These are phyloP conservation scores for Rhizomucor pusillus DNA, from an alignment of 371 early-diverging fungal genomes.

Conservation along the genomic window DNA sequence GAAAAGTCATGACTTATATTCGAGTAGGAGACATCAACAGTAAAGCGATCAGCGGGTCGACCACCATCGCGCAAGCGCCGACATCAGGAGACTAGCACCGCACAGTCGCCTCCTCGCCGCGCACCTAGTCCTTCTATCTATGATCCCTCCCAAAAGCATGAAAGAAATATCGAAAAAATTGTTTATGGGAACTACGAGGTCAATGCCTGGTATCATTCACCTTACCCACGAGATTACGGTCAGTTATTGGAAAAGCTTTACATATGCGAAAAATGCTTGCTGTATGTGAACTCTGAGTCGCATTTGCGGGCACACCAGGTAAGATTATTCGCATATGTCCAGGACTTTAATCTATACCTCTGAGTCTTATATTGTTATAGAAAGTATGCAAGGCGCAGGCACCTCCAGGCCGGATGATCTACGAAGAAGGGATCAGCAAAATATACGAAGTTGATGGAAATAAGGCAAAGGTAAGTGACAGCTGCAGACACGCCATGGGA, in stretches of 20 bases:
- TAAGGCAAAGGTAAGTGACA: constrained; percentile 62
- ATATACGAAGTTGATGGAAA: constrained; percentile 94
- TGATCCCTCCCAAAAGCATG: constrained; percentile 12
- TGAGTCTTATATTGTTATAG: constrained; percentile 17
- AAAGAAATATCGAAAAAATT: constrained; percentile 52
- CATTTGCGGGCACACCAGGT: constrained; percentile 55
- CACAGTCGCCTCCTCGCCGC: too few relatives aligned
- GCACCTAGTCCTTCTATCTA: constrained; percentile 4
- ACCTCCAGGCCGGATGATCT: constrained; percentile 91
- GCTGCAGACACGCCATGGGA: constrained; percentile 23
- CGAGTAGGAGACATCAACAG: too few relatives aligned
- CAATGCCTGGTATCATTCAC: constrained; percentile 92
- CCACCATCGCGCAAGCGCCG: too few relatives aligned
- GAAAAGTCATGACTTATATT: too few relatives aligned
- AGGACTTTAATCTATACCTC: too few relatives aligned
- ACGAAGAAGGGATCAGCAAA: constrained; percentile 71
- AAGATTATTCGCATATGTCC: neutral
- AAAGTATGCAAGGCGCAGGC: constrained; percentile 56
- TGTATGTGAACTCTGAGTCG: constrained; percentile 59
- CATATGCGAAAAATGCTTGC: constrained; percentile 88
- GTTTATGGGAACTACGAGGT: constrained; percentile 69
- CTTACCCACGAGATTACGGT: constrained; percentile 87
- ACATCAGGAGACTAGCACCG: too few relatives aligned
- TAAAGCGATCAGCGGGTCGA: too few relatives aligned
- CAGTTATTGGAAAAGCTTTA: constrained; percentile 65